Percentiles rank a stretch among this genome's conserved stretches.
phyloP scores from a whole-genome alignment of 352 stramenopile genomes.

The Pythium phragmitis region DNA sequence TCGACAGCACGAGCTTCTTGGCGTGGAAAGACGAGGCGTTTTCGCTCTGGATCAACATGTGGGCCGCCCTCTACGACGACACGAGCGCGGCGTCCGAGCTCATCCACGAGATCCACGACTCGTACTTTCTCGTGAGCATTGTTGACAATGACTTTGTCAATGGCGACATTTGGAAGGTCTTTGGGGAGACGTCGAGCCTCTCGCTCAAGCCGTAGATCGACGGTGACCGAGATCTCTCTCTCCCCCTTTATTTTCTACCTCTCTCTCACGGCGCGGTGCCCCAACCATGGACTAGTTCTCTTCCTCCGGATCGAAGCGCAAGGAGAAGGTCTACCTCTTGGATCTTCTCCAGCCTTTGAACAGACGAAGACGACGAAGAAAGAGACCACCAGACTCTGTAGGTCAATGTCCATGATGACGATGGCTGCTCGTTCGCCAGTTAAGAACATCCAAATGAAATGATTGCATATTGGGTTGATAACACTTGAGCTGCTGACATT shows the following conservation, averaged over 20 bases:
- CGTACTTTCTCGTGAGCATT: constrained; percentile 98
- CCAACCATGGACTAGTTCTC: constrained; percentile 2
- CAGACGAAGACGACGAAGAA: constrained; percentile 16
- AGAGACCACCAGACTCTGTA: not conserved
- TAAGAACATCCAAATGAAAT: constrained; percentile 16
- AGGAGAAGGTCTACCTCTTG: not conserved
- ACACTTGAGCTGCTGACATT: not conserved
- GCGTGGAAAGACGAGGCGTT: constrained; percentile 98
- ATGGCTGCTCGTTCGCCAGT: not conserved
- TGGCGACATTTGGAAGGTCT: constrained; percentile 85
- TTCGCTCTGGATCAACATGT: constrained; percentile 94
- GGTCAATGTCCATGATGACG: not conserved
- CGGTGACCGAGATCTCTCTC: not conserved
- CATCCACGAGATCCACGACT: constrained; percentile 95
- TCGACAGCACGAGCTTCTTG: constrained; percentile 96
- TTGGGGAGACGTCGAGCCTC: constrained; percentile 32
- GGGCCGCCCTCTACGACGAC: constrained; percentile 95
- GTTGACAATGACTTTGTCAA: constrained; percentile 98
- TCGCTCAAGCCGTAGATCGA: not conserved
- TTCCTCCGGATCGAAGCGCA: not conserved
- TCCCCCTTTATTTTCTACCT: not conserved
- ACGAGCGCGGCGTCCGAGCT: constrained; percentile 88
- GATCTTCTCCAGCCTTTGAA: too few relatives aligned
- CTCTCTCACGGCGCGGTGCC: not conserved
- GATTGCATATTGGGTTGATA: constrained; percentile 14